phyloP scores from a whole-genome alignment of 2,329 filamentous ascomycete species.

The Biscogniauxia sp. region DNA sequence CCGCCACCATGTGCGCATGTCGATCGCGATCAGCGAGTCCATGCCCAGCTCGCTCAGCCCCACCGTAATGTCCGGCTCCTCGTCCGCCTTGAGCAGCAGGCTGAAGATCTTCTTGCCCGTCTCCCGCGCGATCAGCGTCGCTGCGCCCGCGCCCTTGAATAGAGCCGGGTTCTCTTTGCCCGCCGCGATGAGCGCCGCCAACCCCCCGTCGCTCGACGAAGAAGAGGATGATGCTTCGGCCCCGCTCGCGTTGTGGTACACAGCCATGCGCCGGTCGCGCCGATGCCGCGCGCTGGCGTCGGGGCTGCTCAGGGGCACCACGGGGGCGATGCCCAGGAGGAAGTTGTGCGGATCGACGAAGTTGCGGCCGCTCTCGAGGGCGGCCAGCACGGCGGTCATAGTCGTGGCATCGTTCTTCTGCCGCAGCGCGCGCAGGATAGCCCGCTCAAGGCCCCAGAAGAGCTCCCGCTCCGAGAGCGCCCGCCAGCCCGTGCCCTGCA shows the following conservation, averaged over 20 bases:
- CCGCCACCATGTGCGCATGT: constrained; percentile 42
- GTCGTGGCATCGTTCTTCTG: too few species aligned
- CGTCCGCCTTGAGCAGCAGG: constrained; percentile 7
- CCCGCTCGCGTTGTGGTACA: constrained; percentile 14
- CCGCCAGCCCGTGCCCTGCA: constrained; percentile 4
- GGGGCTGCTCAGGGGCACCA: constrained; percentile 10
- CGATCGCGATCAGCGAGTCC: constrained; percentile 17
- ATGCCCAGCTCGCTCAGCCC: constrained; percentile 9
- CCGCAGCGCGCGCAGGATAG: constrained; percentile 1
- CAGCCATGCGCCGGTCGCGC: constrained; percentile 19
- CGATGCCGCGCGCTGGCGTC: constrained; percentile 11
- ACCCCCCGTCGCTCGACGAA: background rate
- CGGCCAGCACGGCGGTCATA: too few species aligned
- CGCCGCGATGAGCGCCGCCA: constrained; percentile 11
- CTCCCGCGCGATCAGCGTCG: constrained; percentile 3
- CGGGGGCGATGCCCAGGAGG: constrained; percentile 11
- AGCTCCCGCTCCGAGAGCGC: constrained; percentile 1
- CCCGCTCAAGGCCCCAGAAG: constrained; percentile 11
- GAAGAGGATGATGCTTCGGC: background rate
- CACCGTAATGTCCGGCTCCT: constrained; percentile 4
- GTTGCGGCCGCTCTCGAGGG: background rate
- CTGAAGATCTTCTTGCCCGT: constrained; percentile 7
- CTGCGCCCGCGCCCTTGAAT: constrained; percentile 9
- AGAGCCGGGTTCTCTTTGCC: constrained; percentile 3
- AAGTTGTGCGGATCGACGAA: constrained; percentile 9